Evolutionary conservation across 306 rosid species (phyloP).

Genomic region (Lablab purpureus): DNA sequence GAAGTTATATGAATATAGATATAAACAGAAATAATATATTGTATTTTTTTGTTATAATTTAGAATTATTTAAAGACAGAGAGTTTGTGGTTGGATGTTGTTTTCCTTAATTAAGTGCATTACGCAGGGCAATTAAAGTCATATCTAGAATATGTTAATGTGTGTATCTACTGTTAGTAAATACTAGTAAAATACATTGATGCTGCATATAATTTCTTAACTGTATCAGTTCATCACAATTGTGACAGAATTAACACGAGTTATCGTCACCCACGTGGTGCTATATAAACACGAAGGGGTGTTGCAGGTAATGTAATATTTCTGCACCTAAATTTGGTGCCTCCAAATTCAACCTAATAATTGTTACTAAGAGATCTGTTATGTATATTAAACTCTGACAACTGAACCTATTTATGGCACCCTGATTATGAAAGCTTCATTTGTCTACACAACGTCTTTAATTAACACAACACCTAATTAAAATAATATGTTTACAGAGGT

Average conservation of each 20-base stretch:
- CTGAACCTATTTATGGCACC: constrained; percentile 28
- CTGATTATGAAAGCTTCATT: background rate
- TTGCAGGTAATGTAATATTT: background rate
- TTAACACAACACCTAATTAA: background rate
- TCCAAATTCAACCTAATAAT: constrained; percentile 16
- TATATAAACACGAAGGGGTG: background rate
- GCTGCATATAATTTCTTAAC: constrained; percentile 34
- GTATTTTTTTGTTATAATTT: too few species aligned
- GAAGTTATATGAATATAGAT: too few species aligned
- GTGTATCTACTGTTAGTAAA: constrained; percentile 19
- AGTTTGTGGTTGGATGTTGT: constrained; percentile 6
- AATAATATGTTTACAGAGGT: too few species aligned
- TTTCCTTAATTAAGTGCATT: background rate
- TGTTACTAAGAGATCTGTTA: background rate
- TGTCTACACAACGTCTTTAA: background rate
- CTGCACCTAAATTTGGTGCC: constrained; percentile 1
- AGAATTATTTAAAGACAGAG: background rate
- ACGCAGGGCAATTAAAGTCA: constrained; percentile 18
- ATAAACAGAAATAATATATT: too few species aligned
- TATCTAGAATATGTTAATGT: background rate
- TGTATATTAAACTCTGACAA: constrained; percentile 12
- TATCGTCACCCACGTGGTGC: background rate
- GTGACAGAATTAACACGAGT: background rate
- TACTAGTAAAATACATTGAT: constrained; percentile 20
- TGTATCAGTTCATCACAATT: constrained; percentile 1